Evolutionary conservation across 129 eudicot species (phyloP), one percentile per base, ranked within the genome.

Genomic region (Lonicera japonica): DNA sequence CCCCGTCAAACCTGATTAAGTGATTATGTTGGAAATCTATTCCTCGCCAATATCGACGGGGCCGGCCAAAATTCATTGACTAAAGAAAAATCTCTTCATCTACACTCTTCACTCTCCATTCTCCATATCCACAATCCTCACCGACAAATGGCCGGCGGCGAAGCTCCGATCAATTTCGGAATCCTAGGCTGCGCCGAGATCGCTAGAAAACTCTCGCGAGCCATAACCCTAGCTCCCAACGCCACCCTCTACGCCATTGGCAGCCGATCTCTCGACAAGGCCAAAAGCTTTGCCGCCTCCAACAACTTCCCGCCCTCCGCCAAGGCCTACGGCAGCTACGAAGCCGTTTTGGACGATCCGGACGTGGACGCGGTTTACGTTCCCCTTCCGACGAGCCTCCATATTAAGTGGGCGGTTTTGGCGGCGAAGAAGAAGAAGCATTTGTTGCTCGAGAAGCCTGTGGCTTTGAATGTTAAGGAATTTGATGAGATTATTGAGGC

Each of bases 341-440:
- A 79, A 25, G 86, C 78, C 61, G 84, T 89, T 6, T 55, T 89
- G 52, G 83, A 89, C 23, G 95, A 89, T 55, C 82, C 91, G 0
- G 68, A 80, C 10, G 88, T 86, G 0, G 97, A 86, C 56, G 95
- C 88, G 21, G 90, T 89, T 3, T 89, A 89, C 45, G 24, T 86
- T 1, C 95, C 95, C 1, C 68, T 89, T 12, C 97, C 97, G 12
- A 89, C 90, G 2, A 77, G 85, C 57, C 73, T 89, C 5, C 97
- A 89, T 25, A 29, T 86, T 4, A 58, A 66, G 21, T 86, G 97
- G 97, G 97, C 95, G 1, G 86, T 86, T 4, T 29, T 63, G 25
- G 95, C 95, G 3, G 97, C 97, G 24, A 58, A 62, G 70, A 82
- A 86, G 76, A 89, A 89, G 88, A 89, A 89, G 63, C 97, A 89